A percentile compares a stretch with the other conserved stretches of the same genome.
These are phyloP conservation scores for Geosmithia flava DNA, from an alignment of 2,329 filamentous ascomycete species.

Conservation along the genomic window DNA sequence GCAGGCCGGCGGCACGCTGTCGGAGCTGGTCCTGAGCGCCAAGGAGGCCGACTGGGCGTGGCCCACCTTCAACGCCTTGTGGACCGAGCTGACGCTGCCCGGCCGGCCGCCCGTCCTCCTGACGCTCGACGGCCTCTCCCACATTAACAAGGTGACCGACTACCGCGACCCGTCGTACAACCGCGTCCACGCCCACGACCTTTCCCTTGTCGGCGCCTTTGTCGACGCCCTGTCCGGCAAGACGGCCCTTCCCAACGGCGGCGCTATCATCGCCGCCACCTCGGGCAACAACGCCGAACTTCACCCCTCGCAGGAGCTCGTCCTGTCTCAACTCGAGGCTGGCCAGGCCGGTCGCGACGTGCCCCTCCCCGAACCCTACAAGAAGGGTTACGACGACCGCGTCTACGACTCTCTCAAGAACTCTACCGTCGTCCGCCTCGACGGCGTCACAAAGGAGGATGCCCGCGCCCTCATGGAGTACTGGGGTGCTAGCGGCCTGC, in stretches of 20 bases:
- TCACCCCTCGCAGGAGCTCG: constrained; percentile 55
- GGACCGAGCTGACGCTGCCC: constrained; percentile 58
- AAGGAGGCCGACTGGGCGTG: constrained; percentile 68
- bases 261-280: constrained; percentile 63
- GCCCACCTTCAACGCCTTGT: constrained; percentile 69
- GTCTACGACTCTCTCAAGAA: constrained; percentile 39
- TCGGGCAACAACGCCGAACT: constrained; percentile 57
- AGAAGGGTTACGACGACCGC: constrained; percentile 42
- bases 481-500: constrained; percentile 75
- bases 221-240: constrained; percentile 56
- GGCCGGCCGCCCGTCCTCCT: constrained; percentile 53
- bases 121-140: constrained; percentile 64
- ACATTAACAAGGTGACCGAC: constrained; percentile 66
- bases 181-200: constrained; percentile 74
- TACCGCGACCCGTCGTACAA: constrained; percentile 64
- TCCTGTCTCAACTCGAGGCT: constrained; percentile 44
- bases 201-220: constrained; percentile 66
- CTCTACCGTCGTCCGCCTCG: constrained; percentile 42
- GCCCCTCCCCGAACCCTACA: constrained; percentile 38
- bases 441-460: constrained; percentile 62
- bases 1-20: constrained; percentile 46
- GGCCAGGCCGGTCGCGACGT: constrained; percentile 20
- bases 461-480: constrained; percentile 79
- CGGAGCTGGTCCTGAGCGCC: constrained; percentile 56
- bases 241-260: constrained; percentile 54